Evolutionary conservation across 352 stramenopile species (phyloP).

Genomic region (Pythium biforme): DNA sequence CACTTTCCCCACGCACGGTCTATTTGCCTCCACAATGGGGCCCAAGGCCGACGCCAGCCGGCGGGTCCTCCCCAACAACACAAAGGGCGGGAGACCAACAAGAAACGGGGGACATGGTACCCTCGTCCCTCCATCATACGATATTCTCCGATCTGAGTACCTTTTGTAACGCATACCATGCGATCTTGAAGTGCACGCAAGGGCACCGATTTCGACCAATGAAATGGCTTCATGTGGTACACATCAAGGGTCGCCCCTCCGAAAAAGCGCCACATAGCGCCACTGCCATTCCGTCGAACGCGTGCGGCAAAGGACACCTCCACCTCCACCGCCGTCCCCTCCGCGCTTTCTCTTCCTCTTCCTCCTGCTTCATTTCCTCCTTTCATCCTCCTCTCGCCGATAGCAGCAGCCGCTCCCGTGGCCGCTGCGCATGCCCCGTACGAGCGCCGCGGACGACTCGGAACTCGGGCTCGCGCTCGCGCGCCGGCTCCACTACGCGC

Average conservation of each 20-base stretch:
- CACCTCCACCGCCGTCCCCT: no score
- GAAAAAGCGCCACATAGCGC: not conserved
- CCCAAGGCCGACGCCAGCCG: no score
- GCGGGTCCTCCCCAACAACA: not conserved
- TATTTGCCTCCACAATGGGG: no score
- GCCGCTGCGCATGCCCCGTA: constrained; percentile 7
- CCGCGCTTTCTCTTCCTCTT: not conserved
- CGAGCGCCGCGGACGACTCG: constrained; percentile 6
- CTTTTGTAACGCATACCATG: constrained; percentile 1
- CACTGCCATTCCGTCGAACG: no score
- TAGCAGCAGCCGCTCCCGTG: not conserved
- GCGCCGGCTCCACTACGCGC: constrained; percentile 5
- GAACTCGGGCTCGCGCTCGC: constrained; percentile 25
- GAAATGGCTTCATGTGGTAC: not conserved
- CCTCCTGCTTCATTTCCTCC: no score
- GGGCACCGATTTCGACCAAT: constrained; percentile 14
- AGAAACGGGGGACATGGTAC: not conserved
- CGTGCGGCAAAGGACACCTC: no score
- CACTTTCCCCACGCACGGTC: no score
- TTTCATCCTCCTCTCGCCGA: no score
- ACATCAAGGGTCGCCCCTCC: constrained; percentile 13
- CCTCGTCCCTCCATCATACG: not conserved
- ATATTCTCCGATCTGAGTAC: constrained; percentile 20
- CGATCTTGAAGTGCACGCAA: constrained; percentile 29
- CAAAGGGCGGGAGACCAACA: constrained; percentile 12